Conservation (phyloP, 129 eudicot species). For the Flaveria ramosissima region DNA sequence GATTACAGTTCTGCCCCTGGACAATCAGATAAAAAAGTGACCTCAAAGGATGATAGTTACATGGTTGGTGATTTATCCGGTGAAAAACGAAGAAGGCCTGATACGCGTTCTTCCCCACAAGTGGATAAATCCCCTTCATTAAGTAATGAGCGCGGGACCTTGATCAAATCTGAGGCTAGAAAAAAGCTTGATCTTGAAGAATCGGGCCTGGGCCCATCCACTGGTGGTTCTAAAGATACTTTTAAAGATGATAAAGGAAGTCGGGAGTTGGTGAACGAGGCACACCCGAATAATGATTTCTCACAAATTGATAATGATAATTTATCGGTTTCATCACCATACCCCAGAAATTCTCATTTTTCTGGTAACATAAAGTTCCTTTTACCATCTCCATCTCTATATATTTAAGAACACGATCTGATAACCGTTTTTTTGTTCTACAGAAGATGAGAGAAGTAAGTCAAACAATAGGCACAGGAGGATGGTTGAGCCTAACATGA, state of each 20-base stretch:
- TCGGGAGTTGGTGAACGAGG: conserved; percentile 51
- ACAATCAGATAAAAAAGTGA: conserved; percentile 53
- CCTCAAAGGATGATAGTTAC: conserved; percentile 58
- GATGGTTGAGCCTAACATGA: conserved; percentile 61
- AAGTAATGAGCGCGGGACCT: conserved; percentile 59
- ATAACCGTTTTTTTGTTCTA: conserved; percentile 54
- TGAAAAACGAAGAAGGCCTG: conserved; percentile 57
- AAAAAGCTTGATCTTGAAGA: conserved; percentile 70
- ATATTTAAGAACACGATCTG: conserved; percentile 48
- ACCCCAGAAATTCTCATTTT: conserved; percentile 43
- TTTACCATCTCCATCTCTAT: conserved; percentile 46
- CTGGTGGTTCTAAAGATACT: conserved; percentile 65
- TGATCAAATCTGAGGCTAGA: conserved; percentile 55
- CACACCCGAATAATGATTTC: conserved; percentile 49
- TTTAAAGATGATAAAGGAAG: conserved; percentile 60
- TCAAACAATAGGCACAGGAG: conserved; percentile 68
- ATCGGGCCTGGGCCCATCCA: conserved; percentile 62
- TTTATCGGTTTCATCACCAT: conserved; percentile 74
- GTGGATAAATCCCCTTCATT: conserved; percentile 76
- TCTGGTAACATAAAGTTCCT: conserved; percentile 56
- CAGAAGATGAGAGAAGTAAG: conserved; percentile 73
- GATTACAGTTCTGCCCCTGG: conserved; percentile 50
- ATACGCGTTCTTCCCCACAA: conserved; percentile 54
- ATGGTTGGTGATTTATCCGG: conserved; percentile 42
- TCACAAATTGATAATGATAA: conserved; percentile 65